Conservation (phyloP, 2,329 filamentous ascomycete species). For the Cadophora gregata region DNA sequence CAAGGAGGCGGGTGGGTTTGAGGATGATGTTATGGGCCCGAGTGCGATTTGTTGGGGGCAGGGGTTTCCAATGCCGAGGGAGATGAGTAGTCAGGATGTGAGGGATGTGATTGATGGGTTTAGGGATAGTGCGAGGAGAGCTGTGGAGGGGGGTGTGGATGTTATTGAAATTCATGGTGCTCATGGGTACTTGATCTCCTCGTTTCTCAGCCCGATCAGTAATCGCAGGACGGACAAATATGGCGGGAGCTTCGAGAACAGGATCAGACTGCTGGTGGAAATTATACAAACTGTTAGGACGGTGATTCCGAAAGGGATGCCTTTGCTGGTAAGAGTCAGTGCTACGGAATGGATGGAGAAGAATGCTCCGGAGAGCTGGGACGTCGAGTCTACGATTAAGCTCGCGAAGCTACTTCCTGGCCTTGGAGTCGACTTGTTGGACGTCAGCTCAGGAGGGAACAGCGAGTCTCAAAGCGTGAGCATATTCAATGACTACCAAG, state of each 20-base stretch:
- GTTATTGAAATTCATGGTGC: constrained; percentile 67
- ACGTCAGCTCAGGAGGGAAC: constrained; percentile 80
- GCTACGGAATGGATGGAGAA: constrained; percentile 67
- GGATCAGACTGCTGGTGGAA: constrained; percentile 65
- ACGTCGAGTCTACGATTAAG: constrained; percentile 50
- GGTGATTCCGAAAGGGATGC: constrained; percentile 59
- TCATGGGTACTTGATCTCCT: constrained; percentile 70
- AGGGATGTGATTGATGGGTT: constrained; percentile 46
- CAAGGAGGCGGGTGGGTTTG: constrained; percentile 48
- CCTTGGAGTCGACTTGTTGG: constrained; percentile 80
- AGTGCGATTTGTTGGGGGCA: constrained; percentile 64
- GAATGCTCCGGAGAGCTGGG: constrained; percentile 34
- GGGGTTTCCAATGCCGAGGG: constrained; percentile 60
- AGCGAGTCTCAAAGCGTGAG: constrained; percentile 55
- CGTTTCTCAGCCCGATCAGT: constrained; percentile 66
- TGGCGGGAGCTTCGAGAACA: constrained; percentile 70
- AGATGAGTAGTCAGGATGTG: constrained; percentile 57
- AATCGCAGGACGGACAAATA: constrained; percentile 69
- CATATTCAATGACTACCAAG: constrained; percentile 72
- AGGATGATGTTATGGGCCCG: constrained; percentile 53
- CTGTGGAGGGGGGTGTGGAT: constrained; percentile 60
- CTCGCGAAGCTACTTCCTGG: constrained; percentile 74
- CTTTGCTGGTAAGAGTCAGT: constrained; percentile 65
- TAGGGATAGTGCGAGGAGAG: constrained; percentile 44
- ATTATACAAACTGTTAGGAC: constrained; percentile 56